Percentiles rank a stretch among this genome's conserved stretches.
These are phyloP conservation scores for Clitopilus passeckerianus DNA, from an alignment of 768 basidiomycete species.

Conservation along the genomic window DNA sequence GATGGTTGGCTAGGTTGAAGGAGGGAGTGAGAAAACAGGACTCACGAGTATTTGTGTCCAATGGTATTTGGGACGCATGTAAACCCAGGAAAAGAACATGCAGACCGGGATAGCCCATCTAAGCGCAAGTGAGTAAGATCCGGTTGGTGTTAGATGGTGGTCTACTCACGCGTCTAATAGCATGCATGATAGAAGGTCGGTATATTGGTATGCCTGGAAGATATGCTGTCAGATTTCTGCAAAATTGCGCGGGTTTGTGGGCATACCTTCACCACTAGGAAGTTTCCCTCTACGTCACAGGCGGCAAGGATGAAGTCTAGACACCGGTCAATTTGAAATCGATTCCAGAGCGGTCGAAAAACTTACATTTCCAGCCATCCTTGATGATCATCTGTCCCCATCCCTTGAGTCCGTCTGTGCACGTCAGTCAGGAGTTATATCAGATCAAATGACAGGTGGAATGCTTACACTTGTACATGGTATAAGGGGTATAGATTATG, in stretches of 20 bases:
- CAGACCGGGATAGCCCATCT: conserved; percentile 91
- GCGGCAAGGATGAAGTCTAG: conserved; percentile 73
- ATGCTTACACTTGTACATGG: conserved; percentile 76
- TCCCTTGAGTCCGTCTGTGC: conserved; percentile 73
- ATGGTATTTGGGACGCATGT: conserved; percentile 74
- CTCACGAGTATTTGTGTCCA: conserved; percentile 79
- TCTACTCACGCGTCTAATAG: conserved; percentile 75
- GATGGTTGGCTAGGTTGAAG: neutral
- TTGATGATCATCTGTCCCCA: conserved; percentile 69
- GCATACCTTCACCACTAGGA: conserved; percentile 70
- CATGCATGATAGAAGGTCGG: conserved; percentile 85
- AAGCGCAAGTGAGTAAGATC: neutral
- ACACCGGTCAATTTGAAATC: neutral
- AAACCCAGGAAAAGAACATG: conserved; percentile 78
- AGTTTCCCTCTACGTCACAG: conserved; percentile 87
- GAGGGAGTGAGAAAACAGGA: neutral
- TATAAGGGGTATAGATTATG: conserved; percentile 79
- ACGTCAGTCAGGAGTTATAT: conserved; percentile 1
- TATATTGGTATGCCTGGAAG: conserved; percentile 74
- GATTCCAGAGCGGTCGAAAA: neutral
- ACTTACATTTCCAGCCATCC: conserved; percentile 87
- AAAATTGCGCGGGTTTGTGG: neutral
- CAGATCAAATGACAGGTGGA: neutral
- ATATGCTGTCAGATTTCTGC: neutral
- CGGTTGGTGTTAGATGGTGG: neutral